These are phyloP conservation scores for Suhomyces guaymorum DNA, from an alignment of 1,139 yeast genomes.

Conservation along the genomic window DNA sequence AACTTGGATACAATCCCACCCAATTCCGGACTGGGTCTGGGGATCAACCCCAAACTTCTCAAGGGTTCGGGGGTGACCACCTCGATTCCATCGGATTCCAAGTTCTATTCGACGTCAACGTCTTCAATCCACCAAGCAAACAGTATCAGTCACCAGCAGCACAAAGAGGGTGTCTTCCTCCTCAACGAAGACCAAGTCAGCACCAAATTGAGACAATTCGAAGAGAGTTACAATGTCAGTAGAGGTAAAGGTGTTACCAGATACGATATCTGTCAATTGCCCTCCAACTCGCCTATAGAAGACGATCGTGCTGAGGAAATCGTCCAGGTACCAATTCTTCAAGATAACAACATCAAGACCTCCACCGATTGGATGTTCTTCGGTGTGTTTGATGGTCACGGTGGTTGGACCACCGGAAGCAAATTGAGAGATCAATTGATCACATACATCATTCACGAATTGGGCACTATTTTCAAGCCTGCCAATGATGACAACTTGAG, in stretches of 20 bases:
- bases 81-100: slow-evolving; percentile 25
- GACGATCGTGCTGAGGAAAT: slow-evolving; percentile 89
- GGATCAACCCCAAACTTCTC: slow-evolving; percentile 14
- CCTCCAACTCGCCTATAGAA: slow-evolving; percentile 92
- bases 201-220: slow-evolving; percentile 64
- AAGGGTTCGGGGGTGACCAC: slow-evolving; percentile 12
- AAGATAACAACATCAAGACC: slow-evolving; percentile 52
- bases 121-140: slow-evolving; percentile 41
- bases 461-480: slow-evolving; percentile 66
- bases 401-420: slow-evolving; percentile 92
- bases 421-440: slow-evolving; percentile 79
- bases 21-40: slow-evolving; percentile 9
- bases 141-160: slow-evolving; percentile 46
- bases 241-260: slow-evolving; percentile 91
- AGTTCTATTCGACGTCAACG: slow-evolving; percentile 47
- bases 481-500: slow-evolving; percentile 50
- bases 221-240: slow-evolving; percentile 77
- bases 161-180: slow-evolving; percentile 45
- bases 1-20: slow-evolving; percentile 44
- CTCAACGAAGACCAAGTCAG: slow-evolving; percentile 77
- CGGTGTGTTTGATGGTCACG: slow-evolving; percentile 96
- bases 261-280: slow-evolving; percentile 85
- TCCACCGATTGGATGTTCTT: slow-evolving; percentile 91
- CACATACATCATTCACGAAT: slow-evolving; percentile 71
- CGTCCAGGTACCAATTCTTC: slow-evolving; percentile 73